phyloP scores from a whole-genome alignment of 495 filamentous ascomycete genomes.

The Lasiosphaeria miniovina region DNA sequence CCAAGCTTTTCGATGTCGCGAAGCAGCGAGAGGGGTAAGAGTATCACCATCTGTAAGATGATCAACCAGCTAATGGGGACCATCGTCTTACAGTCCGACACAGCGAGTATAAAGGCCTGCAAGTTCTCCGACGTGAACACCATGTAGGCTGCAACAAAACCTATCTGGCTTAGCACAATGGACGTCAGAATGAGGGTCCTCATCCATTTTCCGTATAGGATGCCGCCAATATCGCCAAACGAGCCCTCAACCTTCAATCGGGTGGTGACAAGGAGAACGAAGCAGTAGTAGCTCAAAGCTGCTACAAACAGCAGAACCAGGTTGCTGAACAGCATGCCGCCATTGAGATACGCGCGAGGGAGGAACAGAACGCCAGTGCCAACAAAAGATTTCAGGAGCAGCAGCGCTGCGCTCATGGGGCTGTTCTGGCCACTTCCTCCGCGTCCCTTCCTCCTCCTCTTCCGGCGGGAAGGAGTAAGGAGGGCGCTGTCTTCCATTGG shows the following conservation, averaged over 20 bases:
- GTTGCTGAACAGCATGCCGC: conserved; percentile 96
- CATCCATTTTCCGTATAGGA: conserved; percentile 89
- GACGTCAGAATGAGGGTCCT: conserved; percentile 80
- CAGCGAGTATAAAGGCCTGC: conserved; percentile 83
- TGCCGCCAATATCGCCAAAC: conserved; percentile 93
- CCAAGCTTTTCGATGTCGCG: conserved; percentile 94
- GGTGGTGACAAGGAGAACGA: conserved; percentile 85
- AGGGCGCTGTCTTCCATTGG: conserved; percentile 80
- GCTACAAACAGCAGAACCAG: conserved; percentile 82
- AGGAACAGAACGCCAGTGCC: conserved; percentile 97
- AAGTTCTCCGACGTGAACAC: conserved; percentile 96
- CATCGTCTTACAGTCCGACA: conserved; percentile 73
- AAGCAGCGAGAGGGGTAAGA: conserved; percentile 87
- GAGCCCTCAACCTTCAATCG: conserved; percentile 80
- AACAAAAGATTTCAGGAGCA: conserved; percentile 94
- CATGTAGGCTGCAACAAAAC: conserved; percentile 96
- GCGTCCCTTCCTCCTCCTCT: conserved; percentile 67
- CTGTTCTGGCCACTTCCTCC: conserved; percentile 68
- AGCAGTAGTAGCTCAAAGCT: conserved; percentile 87
- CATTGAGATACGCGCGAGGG: conserved; percentile 87
- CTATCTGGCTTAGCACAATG: conserved; percentile 90
- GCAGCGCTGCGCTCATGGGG: conserved; percentile 68
- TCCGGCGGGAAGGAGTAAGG: conserved; percentile 67
- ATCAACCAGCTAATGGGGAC: conserved; percentile 89
- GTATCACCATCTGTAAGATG: conserved; percentile 87